Evolutionary conservation across 139 green algal species (phyloP), one percentile per base, ranked within the genome.

Genomic region (Tetradesmus obliquus): DNA sequence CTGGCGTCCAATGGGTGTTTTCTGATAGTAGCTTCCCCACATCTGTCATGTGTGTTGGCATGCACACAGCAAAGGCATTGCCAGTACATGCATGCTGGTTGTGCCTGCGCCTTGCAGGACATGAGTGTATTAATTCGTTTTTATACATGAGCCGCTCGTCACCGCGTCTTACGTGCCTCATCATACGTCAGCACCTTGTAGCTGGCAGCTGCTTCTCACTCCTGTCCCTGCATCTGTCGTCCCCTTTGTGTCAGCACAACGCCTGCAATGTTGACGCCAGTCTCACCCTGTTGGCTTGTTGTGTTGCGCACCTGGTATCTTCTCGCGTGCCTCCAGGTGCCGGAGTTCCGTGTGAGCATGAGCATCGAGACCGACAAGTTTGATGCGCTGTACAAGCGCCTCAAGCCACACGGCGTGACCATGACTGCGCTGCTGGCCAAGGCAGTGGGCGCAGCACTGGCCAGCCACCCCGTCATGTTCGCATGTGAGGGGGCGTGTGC

Each of bases 381-480:
- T 80, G 98, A 99, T 93, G 94, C 95, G 0, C 96, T 99, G 84
- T 99, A 99, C 97, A 97, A 99, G 94, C 93, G 94, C 88, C 96
- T 99, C 45, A 99, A 99, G 97, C 97, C 97, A 55, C 97, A 99
- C 72, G 98, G 98, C 87, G 98, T 99, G 62, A 99, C 98, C 86
- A 99, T 99, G 97, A 99, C 98, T 7, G 98, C 96, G 3, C 94
- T 99, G 92, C 96, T 99, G 91, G 96, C 98, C 79, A 99, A 99
- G 96, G 98, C 98, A 12, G 94, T 95, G 69, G 98, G 96, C 71
- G 92, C 98, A 60, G 98, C 98, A 2, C 96, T 99, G 22, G 96
- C 96, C 4, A 92, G 97, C 90, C 98, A 99, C 94, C 98, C 98
- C 4, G 90, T 99, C 58, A 94, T 99, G 69, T 99, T 98, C 85